Percentiles rank a stretch among this genome's conserved stretches.
Evolutionary conservation across 2,329 filamentous ascomycete genomes (phyloP).

Genomic region (Fusarium avenaceum): DNA sequence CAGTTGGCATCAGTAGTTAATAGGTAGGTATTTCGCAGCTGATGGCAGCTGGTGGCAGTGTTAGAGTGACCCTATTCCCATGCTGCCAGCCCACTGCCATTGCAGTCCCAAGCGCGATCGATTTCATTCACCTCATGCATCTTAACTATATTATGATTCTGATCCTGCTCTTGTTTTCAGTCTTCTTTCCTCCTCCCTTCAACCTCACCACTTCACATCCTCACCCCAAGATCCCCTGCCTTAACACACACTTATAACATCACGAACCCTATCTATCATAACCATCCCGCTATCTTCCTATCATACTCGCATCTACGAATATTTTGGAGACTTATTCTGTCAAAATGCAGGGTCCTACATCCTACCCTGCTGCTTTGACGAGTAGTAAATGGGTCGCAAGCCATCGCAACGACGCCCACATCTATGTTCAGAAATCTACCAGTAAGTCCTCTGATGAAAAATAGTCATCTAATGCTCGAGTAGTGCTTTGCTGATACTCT

Average conservation of each 20-base stretch:
- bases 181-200: not conserved
- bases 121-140: not conserved
- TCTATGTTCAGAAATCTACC: not conserved
- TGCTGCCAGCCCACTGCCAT: slow-evolving; percentile 5
- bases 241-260: not conserved
- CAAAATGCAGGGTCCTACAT: slow-evolving; percentile 25
- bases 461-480: rapidly evolving
- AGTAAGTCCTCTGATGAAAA: slow-evolving; percentile 10
- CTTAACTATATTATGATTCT: not conserved
- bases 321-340: not conserved
- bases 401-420: slow-evolving; percentile 1
- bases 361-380: slow-evolving; percentile 26
- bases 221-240: not conserved
- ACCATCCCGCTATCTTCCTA: not conserved
- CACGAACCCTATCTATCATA: not conserved
- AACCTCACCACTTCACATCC: not conserved
- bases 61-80: slow-evolving; percentile 7
- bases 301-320: not conserved
- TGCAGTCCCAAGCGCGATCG: not conserved
- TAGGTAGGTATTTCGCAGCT: no score
- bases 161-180: not conserved
- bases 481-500: not conserved
- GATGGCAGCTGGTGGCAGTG: not conserved
- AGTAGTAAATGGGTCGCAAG: slow-evolving; percentile 20
- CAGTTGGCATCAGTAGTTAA: no score